Percentiles rank a stretch among this genome's conserved stretches.
Conservation (phyloP, 2,329 filamentous ascomycete species). For the Colletotrichum sp. region DNA sequence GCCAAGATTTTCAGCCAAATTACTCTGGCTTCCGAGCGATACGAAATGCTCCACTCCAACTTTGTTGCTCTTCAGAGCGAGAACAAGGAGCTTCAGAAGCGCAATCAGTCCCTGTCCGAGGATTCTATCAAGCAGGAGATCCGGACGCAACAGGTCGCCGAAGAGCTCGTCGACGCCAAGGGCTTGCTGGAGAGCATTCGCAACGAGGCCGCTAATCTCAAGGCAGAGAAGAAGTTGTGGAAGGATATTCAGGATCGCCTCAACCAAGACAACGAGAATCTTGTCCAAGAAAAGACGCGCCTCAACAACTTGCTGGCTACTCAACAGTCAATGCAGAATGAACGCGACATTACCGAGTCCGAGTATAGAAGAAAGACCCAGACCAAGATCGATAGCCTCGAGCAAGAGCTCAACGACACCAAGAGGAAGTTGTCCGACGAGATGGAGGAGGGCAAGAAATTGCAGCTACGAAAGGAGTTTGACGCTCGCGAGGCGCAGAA, state of each 20-base stretch:
- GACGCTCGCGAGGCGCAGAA: conserved; percentile 88
- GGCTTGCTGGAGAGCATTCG: conserved; percentile 85
- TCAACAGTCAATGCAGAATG: conserved; percentile 88
- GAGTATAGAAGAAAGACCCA: conserved; percentile 84
- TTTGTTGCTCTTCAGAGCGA: conserved; percentile 84
- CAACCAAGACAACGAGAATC: conserved; percentile 83
- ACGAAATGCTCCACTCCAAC: conserved; percentile 89
- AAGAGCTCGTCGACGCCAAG: conserved; percentile 88
- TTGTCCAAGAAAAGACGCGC: conserved; percentile 83
- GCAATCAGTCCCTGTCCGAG: conserved; percentile 78
- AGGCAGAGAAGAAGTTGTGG: conserved; percentile 93
- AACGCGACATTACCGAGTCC: conserved; percentile 83
- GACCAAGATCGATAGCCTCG: conserved; percentile 76
- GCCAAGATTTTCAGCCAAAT: conserved; percentile 82
- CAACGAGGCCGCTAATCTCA: conserved; percentile 89
- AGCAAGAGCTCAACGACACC: conserved; percentile 76
- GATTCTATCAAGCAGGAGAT: conserved; percentile 89
- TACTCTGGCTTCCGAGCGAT: conserved; percentile 80
- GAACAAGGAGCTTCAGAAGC: conserved; percentile 85
- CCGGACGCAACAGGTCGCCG: conserved; percentile 87
- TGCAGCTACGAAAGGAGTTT: conserved; percentile 84
- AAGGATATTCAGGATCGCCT: conserved; percentile 91
- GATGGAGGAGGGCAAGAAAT: conserved; percentile 82
- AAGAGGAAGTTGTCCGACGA: conserved; percentile 88
- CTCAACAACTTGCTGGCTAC: conserved; percentile 84